phyloP scores from a whole-genome alignment of 306 rosid species.

The Parietaria judaica region DNA sequence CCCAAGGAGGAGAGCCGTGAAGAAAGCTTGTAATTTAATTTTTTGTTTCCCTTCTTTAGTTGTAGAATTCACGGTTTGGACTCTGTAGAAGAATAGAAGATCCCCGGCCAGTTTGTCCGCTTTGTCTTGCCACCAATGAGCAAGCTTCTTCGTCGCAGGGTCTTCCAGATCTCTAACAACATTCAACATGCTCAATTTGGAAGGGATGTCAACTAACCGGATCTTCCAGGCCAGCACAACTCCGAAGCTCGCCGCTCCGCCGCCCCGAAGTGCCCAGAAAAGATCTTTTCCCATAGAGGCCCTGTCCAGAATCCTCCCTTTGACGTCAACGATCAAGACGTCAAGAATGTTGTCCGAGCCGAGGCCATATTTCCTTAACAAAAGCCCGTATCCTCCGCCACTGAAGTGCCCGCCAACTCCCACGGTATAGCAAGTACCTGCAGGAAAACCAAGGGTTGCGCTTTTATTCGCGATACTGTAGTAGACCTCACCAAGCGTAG shows the following conservation, averaged over 20 bases:
- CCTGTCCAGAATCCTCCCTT: slow-evolving; percentile 29
- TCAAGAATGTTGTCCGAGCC: slow-evolving; percentile 35
- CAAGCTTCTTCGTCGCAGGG: slow-evolving; percentile 14
- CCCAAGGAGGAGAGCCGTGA: slow-evolving; percentile 15
- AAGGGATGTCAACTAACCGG: slow-evolving; percentile 28
- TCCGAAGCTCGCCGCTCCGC: slow-evolving; percentile 50
- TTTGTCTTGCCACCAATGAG: slow-evolving; percentile 25
- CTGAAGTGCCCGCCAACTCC: slow-evolving; percentile 45
- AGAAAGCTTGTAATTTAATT: not conserved
- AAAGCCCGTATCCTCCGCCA: slow-evolving; percentile 36
- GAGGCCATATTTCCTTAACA: slow-evolving; percentile 40
- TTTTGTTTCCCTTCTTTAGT: not conserved
- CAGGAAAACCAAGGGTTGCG: slow-evolving; percentile 38
- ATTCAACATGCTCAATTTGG: slow-evolving; percentile 23
- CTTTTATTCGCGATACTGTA: slow-evolving; percentile 37
- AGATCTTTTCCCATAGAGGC: slow-evolving; percentile 39
- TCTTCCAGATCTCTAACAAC: slow-evolving; percentile 18
- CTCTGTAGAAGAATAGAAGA: slow-evolving; percentile 23
- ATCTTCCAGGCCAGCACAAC: slow-evolving; percentile 35
- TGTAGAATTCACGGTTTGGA: not conserved
- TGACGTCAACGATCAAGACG: slow-evolving; percentile 28
- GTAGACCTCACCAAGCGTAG: slow-evolving; percentile 44
- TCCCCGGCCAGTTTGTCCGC: slow-evolving; percentile 26
- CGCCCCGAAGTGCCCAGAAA: slow-evolving; percentile 56
- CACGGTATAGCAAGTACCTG: slow-evolving; percentile 36